Conservation (phyloP, 495 filamentous ascomycete genomes). For the Neurospora sp. region DNA sequence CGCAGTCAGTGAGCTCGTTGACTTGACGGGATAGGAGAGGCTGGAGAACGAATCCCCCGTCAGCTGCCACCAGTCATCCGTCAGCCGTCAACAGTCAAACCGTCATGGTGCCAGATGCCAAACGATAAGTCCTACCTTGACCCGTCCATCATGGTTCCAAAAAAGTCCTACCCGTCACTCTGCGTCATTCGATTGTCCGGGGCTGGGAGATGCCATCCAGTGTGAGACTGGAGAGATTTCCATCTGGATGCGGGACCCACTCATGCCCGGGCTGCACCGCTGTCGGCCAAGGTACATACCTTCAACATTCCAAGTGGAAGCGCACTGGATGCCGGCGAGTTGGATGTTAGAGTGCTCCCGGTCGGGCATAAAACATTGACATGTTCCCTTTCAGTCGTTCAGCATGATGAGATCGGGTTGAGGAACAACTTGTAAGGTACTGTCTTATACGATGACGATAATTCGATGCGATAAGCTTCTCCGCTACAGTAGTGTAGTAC, state of each 20-base stretch:
- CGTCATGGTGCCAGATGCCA: not conserved
- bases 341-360: not conserved
- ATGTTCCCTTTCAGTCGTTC: constrained; percentile 1
- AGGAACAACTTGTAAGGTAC: not conserved
- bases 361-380: not conserved
- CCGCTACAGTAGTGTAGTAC: not conserved
- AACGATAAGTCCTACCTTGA: not conserved
- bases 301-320: not conserved
- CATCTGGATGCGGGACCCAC: not conserved
- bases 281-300: not conserved
- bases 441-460: not conserved
- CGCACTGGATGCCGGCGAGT: not conserved
- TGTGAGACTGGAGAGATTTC: not conserved
- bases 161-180: not conserved
- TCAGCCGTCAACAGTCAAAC: not conserved
- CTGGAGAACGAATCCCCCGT: not conserved
- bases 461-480: not conserved
- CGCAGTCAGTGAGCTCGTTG: not conserved
- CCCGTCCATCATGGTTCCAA: not conserved
- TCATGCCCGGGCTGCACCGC: not conserved
- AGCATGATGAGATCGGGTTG: not conserved
- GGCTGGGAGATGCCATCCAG: not conserved
- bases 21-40: not conserved
- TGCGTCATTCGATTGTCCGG: not conserved
- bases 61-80: not conserved